Evolutionary conservation across 768 basidiomycete genomes (phyloP).

Genomic region (Boletus pseudo-olivaceus): DNA sequence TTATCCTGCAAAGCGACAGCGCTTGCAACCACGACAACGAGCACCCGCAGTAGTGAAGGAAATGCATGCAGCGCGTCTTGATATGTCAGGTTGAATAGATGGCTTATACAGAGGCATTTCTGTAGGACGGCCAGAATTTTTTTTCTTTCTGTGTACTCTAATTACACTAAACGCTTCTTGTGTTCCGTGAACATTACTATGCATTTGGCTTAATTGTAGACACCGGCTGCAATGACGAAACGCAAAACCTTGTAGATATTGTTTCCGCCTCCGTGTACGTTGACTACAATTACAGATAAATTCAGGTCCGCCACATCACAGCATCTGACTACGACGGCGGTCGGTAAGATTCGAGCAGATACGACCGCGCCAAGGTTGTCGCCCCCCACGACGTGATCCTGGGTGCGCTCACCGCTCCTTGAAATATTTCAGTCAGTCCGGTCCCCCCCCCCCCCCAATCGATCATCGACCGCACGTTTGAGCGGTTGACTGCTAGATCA

Average conservation of each 20-base stretch:
- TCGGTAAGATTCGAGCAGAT: not conserved
- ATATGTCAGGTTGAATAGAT: not conserved
- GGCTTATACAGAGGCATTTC: not conserved
- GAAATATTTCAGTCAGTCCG: not conserved
- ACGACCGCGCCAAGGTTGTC: not conserved
- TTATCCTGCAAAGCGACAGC: slow-evolving; percentile 14
- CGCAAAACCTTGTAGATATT: slow-evolving; percentile 9
- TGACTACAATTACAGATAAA: slow-evolving; percentile 21
- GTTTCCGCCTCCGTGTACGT: slow-evolving; percentile 11
- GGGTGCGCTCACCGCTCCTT: not conserved
- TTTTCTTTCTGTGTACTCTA: slow-evolving; percentile 16
- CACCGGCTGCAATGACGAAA: slow-evolving; percentile 14
- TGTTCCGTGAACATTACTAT: slow-evolving; percentile 14
- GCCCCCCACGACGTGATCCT: not conserved
- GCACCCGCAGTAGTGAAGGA: slow-evolving; percentile 4
- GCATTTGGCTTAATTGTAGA: slow-evolving; percentile 26
- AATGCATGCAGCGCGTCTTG: not conserved
- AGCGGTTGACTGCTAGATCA: not conserved
- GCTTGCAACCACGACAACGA: slow-evolving; percentile 5
- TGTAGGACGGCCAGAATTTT: not conserved
- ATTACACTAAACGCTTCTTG: slow-evolving; percentile 8
- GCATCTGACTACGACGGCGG: not conserved
- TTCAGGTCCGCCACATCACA: slow-evolving; percentile 21
- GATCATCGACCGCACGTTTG: not conserved
- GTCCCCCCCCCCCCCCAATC: no score